Conservation (phyloP, 176 grass and related monocot genomes). For the Lolium multiflorum region DNA sequence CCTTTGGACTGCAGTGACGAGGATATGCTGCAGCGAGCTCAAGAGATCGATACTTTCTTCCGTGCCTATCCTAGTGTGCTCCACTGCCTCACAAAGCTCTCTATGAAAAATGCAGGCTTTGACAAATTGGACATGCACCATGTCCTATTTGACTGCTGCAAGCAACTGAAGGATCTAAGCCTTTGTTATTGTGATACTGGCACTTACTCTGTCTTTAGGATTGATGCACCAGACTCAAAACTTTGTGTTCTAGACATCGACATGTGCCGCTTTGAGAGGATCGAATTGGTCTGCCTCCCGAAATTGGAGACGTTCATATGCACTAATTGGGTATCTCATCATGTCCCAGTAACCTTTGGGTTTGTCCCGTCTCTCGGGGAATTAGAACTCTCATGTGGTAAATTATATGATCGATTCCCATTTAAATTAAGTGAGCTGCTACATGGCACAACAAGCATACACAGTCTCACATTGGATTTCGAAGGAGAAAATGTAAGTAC, state of each 20-base stretch:
- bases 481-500: neutral
- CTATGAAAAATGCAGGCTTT: neutral
- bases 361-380: neutral
- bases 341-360: neutral
- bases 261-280: neutral
- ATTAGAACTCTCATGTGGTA: neutral
- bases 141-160: neutral
- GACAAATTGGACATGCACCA: neutral
- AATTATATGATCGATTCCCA: neutral
- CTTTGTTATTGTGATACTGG: too few relatives aligned
- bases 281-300: neutral
- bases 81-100: neutral
- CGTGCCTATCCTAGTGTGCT: neutral
- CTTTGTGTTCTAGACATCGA: neutral
- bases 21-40: neutral
- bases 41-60: neutral
- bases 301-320: neutral
- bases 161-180: neutral
- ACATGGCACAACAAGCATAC: neutral
- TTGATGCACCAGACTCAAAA: slow-evolving; percentile 1
- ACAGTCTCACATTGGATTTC: slow-evolving; percentile 3
- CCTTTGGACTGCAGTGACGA: too few relatives aligned
- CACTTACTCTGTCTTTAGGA: neutral
- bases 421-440: neutral
- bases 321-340: too few relatives aligned